Base-by-base conservation (phyloP, 2,329 filamentous ascomycete species). In the Scedosporium apiospermum region DNA sequence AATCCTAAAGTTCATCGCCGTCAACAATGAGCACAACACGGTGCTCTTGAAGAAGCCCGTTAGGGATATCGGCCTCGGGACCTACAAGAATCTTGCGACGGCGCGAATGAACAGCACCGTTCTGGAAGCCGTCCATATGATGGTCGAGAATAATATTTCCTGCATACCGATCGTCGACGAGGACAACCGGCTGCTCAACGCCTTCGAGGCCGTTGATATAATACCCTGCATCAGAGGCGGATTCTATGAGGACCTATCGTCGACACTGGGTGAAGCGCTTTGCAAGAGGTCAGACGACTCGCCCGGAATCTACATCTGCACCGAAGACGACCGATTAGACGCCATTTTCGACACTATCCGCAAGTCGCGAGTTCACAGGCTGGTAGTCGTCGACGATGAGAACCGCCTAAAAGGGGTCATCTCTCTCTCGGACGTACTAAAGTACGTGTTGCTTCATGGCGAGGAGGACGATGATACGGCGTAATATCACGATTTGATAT, bases 151-250 rank as follows among this genome's bases (percentile, higher is more conserved):
- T 74, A 96, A 91, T 75, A 98, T 99, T 70, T 96, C 91, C 51
- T 96, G 92, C 70, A 89, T 99, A 42, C 95, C 95, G 9, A 95
- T 99, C 63, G 78, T 99, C 62, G 95, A 98, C 70, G 83, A 83
- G 58, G 85, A 91, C 44, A 80, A 82, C 69, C 78, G 85, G 74
- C 86, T 99, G 0, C 85, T 98, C 66, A 99, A 99, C 71, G 92
- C 98, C 10, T 99, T 99, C 70, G 96, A 99, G 77, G 91, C 95
- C 1, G 93, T 99, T 60, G 95, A 99, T 75, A 93, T 99, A 65
- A 96, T 99, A 68, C 89, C 93, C 0, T 87, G 96, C 69, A 96
- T 99, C 76, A 96, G 96, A 75, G 92, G 91, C 23, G 92, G 93
- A 21, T 87, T 87, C 42, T 98, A 98, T 71, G 95, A 98, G 66